Evolutionary conservation across 495 filamentous ascomycete species (phyloP).

Genomic region (Penicillium silybi): DNA sequence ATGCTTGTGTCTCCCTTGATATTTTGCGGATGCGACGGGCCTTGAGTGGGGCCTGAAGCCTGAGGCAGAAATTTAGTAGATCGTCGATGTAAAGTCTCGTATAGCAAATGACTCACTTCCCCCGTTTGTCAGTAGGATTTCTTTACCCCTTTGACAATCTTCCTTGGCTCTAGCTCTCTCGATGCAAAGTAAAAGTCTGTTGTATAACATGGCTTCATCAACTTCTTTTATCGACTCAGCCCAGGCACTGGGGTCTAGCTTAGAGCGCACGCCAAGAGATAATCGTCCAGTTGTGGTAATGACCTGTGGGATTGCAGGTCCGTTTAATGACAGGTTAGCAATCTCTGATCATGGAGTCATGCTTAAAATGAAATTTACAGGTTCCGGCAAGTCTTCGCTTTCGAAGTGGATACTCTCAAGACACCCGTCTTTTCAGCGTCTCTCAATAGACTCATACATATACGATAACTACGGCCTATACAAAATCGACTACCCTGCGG

Average conservation of each 20-base stretch:
- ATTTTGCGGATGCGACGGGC: background rate
- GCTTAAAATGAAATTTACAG: background rate
- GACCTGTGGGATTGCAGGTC: slow-evolving; percentile 17
- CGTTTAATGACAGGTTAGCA: background rate
- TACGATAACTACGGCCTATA: slow-evolving; percentile 33
- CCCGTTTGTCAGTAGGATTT: background rate
- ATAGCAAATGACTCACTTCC: background rate
- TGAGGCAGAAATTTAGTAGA: background rate
- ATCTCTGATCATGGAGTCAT: background rate
- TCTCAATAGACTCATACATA: slow-evolving; percentile 33
- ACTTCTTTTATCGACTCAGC: background rate
- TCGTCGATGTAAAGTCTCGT: too few relatives aligned
- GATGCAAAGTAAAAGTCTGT: background rate
- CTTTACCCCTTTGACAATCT: background rate
- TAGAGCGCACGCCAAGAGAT: slow-evolving; percentile 7
- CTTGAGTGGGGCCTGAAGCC: background rate
- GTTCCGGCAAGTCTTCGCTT: slow-evolving; percentile 19
- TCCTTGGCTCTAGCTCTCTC: background rate
- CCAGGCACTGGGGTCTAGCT: slow-evolving; percentile 3
- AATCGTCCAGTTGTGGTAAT: slow-evolving; percentile 14
- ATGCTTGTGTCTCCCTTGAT: background rate
- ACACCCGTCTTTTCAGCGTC: slow-evolving; percentile 59
- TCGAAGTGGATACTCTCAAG: slow-evolving; percentile 48
- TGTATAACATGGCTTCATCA: background rate
- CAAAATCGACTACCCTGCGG: slow-evolving; percentile 26